phyloP scores from a whole-genome alignment of 1,284 basidiomycete species.

The Melampsora americana region DNA sequence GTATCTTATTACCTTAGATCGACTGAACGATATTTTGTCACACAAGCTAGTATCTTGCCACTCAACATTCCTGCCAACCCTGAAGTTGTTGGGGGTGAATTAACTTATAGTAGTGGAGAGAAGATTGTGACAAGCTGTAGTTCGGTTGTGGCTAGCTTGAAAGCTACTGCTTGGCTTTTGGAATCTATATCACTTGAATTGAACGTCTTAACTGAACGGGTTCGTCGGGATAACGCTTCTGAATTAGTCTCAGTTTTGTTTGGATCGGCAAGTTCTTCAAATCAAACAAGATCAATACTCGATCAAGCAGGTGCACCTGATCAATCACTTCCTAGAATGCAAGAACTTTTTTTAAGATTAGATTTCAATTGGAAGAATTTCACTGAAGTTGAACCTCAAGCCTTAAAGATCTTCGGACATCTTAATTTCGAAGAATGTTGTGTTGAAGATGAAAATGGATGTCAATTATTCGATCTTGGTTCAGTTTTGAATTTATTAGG shows the following conservation, averaged over 20 bases:
- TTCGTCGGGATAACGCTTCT: slow-evolving; percentile 20
- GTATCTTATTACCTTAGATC: slow-evolving; percentile 84
- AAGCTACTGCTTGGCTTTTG: slow-evolving; percentile 77
- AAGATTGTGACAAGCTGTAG: slow-evolving; percentile 71
- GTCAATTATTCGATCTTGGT: slow-evolving; percentile 40
- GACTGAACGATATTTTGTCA: slow-evolving; percentile 80
- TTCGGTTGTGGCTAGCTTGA: slow-evolving; percentile 72
- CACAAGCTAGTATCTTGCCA: slow-evolving; percentile 73
- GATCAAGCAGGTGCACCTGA: slow-evolving; percentile 34
- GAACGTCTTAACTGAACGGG: slow-evolving; percentile 63
- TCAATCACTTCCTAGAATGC: slow-evolving; percentile 44
- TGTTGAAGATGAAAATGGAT: slow-evolving; percentile 33
- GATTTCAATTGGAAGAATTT: slow-evolving; percentile 36
- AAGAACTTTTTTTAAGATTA: slow-evolving; percentile 40
- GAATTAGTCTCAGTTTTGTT: slow-evolving; percentile 33
- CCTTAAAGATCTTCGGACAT: slow-evolving; percentile 23
- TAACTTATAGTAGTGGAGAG: slow-evolving; percentile 68
- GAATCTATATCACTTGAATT: slow-evolving; percentile 84
- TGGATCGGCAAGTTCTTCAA: slow-evolving; percentile 27
- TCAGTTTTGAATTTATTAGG: slow-evolving; percentile 60
- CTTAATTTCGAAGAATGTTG: slow-evolving; percentile 42
- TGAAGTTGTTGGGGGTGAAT: slow-evolving; percentile 61
- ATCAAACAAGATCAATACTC: slow-evolving; percentile 33
- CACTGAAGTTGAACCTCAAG: slow-evolving; percentile 26
- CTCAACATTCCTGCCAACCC: slow-evolving; percentile 52